Percentiles rank a stretch among this genome's conserved stretches.
These are phyloP conservation scores for Microcyclospora pomicola DNA, from an alignment of 2,329 filamentous ascomycete genomes.

Conservation along the genomic window DNA sequence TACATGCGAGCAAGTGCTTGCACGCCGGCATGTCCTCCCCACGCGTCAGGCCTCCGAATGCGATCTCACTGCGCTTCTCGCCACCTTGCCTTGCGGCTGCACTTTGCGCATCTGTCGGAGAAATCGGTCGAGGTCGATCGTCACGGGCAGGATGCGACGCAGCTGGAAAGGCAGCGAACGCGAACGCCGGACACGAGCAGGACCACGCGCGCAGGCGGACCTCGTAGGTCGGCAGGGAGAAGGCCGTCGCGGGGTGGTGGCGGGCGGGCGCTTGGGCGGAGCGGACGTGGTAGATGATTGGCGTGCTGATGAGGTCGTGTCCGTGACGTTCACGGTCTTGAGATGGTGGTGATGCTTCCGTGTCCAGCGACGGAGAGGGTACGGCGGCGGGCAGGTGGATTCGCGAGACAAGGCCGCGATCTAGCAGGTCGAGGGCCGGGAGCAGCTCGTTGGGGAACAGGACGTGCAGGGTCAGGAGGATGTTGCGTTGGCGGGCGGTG, in stretches of 20 bases:
- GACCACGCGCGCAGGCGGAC: constrained; percentile 69
- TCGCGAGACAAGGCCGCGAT: constrained; percentile 56
- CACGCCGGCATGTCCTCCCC: constrained; percentile 44
- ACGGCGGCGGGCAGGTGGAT: constrained; percentile 25
- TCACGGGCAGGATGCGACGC: neutral
- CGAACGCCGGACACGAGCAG: constrained; percentile 78
- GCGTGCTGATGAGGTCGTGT: neutral
- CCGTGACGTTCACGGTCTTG: too few relatives aligned
- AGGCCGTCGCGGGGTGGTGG: too few relatives aligned
- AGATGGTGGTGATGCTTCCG: neutral
- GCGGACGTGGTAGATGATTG: constrained; percentile 44
- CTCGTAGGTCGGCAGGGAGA: constrained; percentile 39
- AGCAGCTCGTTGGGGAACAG: constrained; percentile 71
- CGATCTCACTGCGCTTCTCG: constrained; percentile 2
- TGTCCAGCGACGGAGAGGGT: constrained; percentile 52
- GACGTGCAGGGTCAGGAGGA: constrained; percentile 58
- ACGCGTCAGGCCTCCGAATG: constrained; percentile 37
- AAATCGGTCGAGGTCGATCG: neutral
- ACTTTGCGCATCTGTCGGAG: too few relatives aligned
- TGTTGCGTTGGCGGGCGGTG: constrained; percentile 8
- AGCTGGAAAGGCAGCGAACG: constrained; percentile 51
- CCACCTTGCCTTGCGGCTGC: neutral
- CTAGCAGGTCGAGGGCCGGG: constrained; percentile 75
- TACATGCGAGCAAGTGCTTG: constrained; percentile 79
- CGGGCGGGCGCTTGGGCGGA: constrained; percentile 33